Evolutionary conservation across 1,139 yeast genomes (phyloP), one percentile per base, ranked within the genome.

Genomic region (Geotrichum siamense): DNA sequence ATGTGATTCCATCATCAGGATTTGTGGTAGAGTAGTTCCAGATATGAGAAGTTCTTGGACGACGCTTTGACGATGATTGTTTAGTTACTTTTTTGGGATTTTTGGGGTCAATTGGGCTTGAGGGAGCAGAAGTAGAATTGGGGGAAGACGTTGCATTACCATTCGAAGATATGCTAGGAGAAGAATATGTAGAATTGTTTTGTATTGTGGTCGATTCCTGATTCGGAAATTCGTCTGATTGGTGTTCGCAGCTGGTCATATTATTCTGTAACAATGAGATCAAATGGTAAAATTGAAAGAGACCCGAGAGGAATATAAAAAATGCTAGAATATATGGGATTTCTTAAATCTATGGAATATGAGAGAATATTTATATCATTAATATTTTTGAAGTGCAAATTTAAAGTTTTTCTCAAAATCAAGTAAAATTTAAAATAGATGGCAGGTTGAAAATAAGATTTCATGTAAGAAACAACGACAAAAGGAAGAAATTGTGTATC

Each of bases 1-100:
- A 28, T 2, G 49, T 42, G 28, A 46, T 39, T 17, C 43, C 42
- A n/a, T 46, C 46, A 23, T 39, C 45, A 6, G 49, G 49, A 34
- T 46, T 40, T 8, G 35, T 41, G 15, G 46, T 46, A 21, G 49
- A 40, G 42, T 46, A 46, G 36, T 40, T 33, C 49, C 49, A 46
- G 19, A 46, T 46, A 26, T 44, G 49, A 6, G 49, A 46, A 12
- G 49, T 46, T 32, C 49, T 25, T 13, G 49, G 49, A 16, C 49
- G 46, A 20, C 46, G 39, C 20, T 42, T 46, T 6, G 45, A 30
- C 8, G 41, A 23, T 15, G 42, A 32, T n/a, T 31, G 45, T 19
- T 32, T 26, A 15, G 42, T 15, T 13, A 35, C 20, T 15, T 43
- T 43, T 19, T 35, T 31, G 2, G 31, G 31, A 12, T 43, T 43